Evolutionary conservation across 257 asterid species (phyloP), one percentile per base, ranked within the genome.

Genomic region (Leonotis leonurus): DNA sequence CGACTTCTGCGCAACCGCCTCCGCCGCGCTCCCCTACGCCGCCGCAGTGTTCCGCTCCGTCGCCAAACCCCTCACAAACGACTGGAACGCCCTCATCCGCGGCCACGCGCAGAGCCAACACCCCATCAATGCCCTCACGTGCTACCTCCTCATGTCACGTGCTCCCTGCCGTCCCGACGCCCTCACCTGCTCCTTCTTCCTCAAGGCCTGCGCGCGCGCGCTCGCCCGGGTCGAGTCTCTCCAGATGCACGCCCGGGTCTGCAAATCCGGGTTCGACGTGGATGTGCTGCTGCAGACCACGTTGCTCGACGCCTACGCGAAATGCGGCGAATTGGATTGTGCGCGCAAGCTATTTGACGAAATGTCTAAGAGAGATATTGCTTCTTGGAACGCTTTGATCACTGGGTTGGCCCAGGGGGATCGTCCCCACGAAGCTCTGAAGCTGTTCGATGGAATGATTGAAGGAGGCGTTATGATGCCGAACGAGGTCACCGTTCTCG

Each of bases 81-180:
- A 92, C 74, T 92, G 94, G 95, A 92, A 92, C 73, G 96, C 97
- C 63, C 69, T 92, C 59, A 83, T 92, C 73, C 96, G 99, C n/a
- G 96, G 96, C 69, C 86, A 80, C 72, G 90, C 99, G n/a, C 89
- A 78, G 68, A 82, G 88, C 74, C 69, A 67, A 60, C 75, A 74
- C 18, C 98, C 96, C 11, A 64, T 60, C 68, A 27, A 83, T 25
- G 96, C 97, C n/a, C 58, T 80, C 69, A 16, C 73, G 26, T 66
- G 66, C 56, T 92, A 74, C 74, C 73, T 81, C 61, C 75, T 84
- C 70, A 83, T 92, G 99, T 76, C 63, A 3, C 95, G 90, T 20
- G 73, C 89, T 11, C 51, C 75, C 37, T 80, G 90, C 79, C 74
- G 55, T 35, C 89, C 96, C 30, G 99, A 92, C 65, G 97, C 99